Conservation (phyloP, 352 stramenopile species). For the Pythium dissimile region DNA sequence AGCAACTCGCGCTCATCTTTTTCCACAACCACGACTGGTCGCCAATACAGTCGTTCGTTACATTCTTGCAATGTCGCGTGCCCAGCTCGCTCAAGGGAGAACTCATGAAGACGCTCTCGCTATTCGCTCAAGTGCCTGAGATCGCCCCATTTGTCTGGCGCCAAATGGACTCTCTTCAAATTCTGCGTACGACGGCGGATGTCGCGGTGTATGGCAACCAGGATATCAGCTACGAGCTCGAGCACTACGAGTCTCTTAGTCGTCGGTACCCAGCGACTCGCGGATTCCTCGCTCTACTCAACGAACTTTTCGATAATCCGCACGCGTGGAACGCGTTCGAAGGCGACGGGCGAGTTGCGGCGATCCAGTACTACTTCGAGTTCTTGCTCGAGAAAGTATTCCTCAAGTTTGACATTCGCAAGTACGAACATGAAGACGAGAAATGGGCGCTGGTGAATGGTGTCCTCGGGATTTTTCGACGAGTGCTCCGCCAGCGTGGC, state of each 20-base stretch:
- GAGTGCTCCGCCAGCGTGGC: conserved; percentile 56
- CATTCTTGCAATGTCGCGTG: conserved; percentile 80
- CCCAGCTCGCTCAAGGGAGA: conserved; percentile 80
- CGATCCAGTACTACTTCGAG: conserved; percentile 84
- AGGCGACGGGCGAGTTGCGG: conserved; percentile 65
- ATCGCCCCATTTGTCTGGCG: conserved; percentile 84
- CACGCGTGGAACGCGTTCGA: conserved; percentile 74
- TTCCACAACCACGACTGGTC: conserved; percentile 87
- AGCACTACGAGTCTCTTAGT: conserved; percentile 77
- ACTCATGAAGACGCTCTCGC: conserved; percentile 82
- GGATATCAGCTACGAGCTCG: conserved; percentile 82
- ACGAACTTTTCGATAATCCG: conserved; percentile 75
- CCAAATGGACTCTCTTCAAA: conserved; percentile 80
- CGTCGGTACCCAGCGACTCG: conserved; percentile 74
- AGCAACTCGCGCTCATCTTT: conserved; percentile 75
- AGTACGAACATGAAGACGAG: conserved; percentile 80
- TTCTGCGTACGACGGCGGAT: conserved; percentile 71
- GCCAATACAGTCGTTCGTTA: conserved; percentile 76
- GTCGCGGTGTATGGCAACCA: conserved; percentile 59
- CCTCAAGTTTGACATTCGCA: conserved; percentile 79
- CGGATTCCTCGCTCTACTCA: conserved; percentile 70
- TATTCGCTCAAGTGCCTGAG: conserved; percentile 71
- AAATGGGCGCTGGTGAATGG: conserved; percentile 79
- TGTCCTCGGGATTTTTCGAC: conserved; percentile 72
- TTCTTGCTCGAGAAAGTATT: conserved; percentile 82